Conservation (phyloP, 176 grass and related monocot genomes). For the Aechmea fasciata region DNA sequence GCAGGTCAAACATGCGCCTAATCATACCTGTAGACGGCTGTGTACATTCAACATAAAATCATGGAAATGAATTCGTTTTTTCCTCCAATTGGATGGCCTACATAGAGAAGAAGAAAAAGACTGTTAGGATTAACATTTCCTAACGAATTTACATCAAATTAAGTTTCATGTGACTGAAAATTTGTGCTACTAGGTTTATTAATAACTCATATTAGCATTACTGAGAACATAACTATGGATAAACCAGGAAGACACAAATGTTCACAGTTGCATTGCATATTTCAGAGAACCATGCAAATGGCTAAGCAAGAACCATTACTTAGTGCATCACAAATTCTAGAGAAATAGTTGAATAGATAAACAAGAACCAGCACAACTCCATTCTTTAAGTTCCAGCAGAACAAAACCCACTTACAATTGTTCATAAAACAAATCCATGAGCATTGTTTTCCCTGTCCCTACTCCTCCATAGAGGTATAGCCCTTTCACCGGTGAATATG, state of each 20-base stretch:
- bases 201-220: too few species aligned
- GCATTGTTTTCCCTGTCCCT: slow-evolving; percentile 89
- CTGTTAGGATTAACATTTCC: neutral
- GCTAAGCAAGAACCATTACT: too few species aligned
- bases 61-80: slow-evolving; percentile 89
- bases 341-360: too few species aligned
- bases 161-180: too few species aligned
- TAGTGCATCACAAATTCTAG: too few species aligned
- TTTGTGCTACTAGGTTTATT: too few species aligned
- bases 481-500: slow-evolving; percentile 51
- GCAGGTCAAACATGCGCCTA: neutral
- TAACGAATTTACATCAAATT: neutral
- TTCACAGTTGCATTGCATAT: too few species aligned
- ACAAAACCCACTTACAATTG: slow-evolving; percentile 45
- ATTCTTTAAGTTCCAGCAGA: too few species aligned
- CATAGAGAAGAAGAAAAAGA: slow-evolving; percentile 23
- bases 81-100: slow-evolving; percentile 92
- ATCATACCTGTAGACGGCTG: slow-evolving; percentile 71
- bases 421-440: slow-evolving; percentile 87
- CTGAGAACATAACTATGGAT: too few species aligned
- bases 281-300: too few species aligned
- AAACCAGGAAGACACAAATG: too few species aligned
- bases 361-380: too few species aligned
- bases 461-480: slow-evolving; percentile 86
- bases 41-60: slow-evolving; percentile 98